Conservation (phyloP, 768 basidiomycete genomes). For the Hygrophoropsis aurantiaca region DNA sequence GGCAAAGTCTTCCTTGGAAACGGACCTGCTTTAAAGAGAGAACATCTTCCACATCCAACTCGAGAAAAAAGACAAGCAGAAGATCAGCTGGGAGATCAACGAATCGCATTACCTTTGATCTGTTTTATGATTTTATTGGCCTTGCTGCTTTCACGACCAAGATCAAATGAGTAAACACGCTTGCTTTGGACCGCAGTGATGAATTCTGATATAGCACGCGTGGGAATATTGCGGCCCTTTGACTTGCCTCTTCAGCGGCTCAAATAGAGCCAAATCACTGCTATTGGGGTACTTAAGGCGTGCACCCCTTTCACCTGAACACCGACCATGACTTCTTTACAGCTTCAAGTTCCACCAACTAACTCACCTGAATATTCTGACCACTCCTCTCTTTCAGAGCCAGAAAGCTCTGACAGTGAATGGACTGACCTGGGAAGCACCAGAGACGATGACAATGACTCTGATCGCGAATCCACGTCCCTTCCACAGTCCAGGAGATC, state of each 20-base stretch:
- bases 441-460: slow-evolving; percentile 72
- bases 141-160: too few species aligned
- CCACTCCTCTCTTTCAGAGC: slow-evolving; percentile 53
- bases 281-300: slow-evolving; percentile 22
- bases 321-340: slow-evolving; percentile 13
- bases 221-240: slow-evolving; percentile 5
- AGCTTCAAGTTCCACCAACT: slow-evolving; percentile 17
- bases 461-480: slow-evolving; percentile 60
- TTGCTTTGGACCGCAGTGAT: too few species aligned
- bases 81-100: too few species aligned
- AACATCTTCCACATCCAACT: too few species aligned
- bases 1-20: too few species aligned
- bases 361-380: slow-evolving; percentile 35
- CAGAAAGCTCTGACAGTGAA: slow-evolving; percentile 77
- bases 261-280: slow-evolving; percentile 8
- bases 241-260: slow-evolving; percentile 5
- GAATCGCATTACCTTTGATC: too few species aligned
- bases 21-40: too few species aligned
- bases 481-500: slow-evolving; percentile 65
- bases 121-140: too few species aligned
- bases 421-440: slow-evolving; percentile 79
- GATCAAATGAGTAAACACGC: too few species aligned
- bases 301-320: slow-evolving; percentile 27
- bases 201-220: slow-evolving; percentile 2
- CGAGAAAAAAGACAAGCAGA: too few species aligned